These are phyloP conservation scores for Metschnikowia lochheadii DNA, from an alignment of 805 yeast species.

Conservation along the genomic window DNA sequence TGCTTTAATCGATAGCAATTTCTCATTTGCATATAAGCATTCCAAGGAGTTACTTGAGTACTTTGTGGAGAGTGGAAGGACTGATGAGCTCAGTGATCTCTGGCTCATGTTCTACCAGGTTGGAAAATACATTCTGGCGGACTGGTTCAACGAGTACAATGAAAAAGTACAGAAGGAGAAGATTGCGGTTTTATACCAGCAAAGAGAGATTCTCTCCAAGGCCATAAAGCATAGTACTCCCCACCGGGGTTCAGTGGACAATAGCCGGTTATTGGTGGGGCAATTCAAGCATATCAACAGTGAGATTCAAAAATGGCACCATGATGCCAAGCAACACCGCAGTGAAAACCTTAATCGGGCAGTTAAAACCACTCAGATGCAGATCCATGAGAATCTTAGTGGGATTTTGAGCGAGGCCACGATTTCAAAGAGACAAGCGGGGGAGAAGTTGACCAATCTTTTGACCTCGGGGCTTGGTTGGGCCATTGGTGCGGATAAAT, in stretches of 20 bases:
- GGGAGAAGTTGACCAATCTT: conserved; percentile 47
- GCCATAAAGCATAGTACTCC: conserved; percentile 38
- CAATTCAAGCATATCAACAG: conserved; percentile 58
- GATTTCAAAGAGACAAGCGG: conserved; percentile 28
- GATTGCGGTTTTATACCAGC: conserved; percentile 37
- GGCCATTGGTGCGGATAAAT: conserved; percentile 59
- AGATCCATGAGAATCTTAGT: conserved; percentile 20
- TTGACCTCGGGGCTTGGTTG: conserved; percentile 57
- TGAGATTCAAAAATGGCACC: conserved; percentile 25
- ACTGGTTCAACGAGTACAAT: conserved; percentile 19
- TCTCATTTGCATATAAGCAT: conserved; percentile 50
- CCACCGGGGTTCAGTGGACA: conserved; percentile 46
- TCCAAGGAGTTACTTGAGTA: conserved; percentile 36
- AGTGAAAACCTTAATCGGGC: conserved; percentile 11
- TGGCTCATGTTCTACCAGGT: conserved; percentile 80
- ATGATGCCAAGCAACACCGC: conserved; percentile 12
- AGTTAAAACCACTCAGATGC: conserved; percentile 15
- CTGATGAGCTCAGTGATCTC: conserved; percentile 25
- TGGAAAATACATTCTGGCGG: conserved; percentile 45
- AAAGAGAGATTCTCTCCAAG: conserved; percentile 51
- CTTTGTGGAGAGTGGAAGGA: conserved; percentile 10
- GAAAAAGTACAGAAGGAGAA: conserved; percentile 12
- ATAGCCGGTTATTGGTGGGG: conserved; percentile 50
- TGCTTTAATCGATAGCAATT: conserved; percentile 60
- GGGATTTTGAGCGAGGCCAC: conserved; percentile 29